Conservation (phyloP, 2,329 filamentous ascomycete genomes). For the Cercospora nicotianae region DNA sequence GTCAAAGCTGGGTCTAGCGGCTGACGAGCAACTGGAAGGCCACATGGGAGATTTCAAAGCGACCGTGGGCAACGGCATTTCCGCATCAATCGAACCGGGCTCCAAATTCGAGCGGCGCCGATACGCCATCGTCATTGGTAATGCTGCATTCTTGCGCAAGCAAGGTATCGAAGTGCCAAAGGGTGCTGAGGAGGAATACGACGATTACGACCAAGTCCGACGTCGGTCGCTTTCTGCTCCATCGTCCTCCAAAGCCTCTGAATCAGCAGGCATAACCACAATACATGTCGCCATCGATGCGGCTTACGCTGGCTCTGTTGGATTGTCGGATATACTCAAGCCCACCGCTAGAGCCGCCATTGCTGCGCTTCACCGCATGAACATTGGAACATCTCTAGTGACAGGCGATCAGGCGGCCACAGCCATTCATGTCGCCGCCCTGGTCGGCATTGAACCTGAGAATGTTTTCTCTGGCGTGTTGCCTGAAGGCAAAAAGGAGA, state of each 20-base stretch:
- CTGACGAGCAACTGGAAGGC: slow-evolving; percentile 75
- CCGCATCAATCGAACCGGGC: slow-evolving; percentile 75
- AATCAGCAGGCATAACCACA: slow-evolving; percentile 71
- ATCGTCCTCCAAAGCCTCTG: slow-evolving; percentile 45
- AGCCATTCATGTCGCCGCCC: slow-evolving; percentile 76
- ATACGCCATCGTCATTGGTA: slow-evolving; percentile 82
- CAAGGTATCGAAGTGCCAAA: slow-evolving; percentile 65
- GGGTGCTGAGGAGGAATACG: slow-evolving; percentile 55
- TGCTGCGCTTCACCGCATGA: slow-evolving; percentile 77
- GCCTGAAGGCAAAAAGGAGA: slow-evolving; percentile 85
- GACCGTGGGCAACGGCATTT: slow-evolving; percentile 80
- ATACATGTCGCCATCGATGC: slow-evolving; percentile 89
- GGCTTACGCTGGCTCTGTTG: slow-evolving; percentile 76
- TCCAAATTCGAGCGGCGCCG: slow-evolving; percentile 65
- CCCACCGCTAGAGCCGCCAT: slow-evolving; percentile 79
- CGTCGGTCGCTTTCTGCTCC: slow-evolving; percentile 27
- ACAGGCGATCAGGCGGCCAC: slow-evolving; percentile 89
- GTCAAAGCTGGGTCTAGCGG: slow-evolving; percentile 68
- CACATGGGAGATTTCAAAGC: slow-evolving; percentile 82
- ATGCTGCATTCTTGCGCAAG: slow-evolving; percentile 71
- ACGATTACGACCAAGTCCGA: slow-evolving; percentile 35
- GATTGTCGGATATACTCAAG: slow-evolving; percentile 88
- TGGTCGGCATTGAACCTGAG: slow-evolving; percentile 74
- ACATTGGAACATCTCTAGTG: slow-evolving; percentile 84
- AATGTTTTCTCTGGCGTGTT: slow-evolving; percentile 85